Evolutionary conservation across 2,329 filamentous ascomycete genomes (phyloP).

Genomic region (Hypoxylon sp.): DNA sequence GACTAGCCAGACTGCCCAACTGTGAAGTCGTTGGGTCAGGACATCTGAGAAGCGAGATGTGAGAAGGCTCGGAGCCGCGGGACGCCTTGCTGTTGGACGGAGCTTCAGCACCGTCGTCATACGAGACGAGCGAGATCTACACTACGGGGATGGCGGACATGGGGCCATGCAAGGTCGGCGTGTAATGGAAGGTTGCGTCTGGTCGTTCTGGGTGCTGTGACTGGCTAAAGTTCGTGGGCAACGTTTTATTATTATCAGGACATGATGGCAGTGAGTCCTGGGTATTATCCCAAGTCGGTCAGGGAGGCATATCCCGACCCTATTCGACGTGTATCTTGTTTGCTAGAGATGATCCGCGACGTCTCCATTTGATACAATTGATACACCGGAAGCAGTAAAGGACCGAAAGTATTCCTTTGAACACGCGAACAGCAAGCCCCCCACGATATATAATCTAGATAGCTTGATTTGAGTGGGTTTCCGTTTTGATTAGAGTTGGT

Average conservation of each 20-base stretch:
- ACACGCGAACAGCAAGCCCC: slow-evolving; percentile 11
- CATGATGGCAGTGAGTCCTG: slow-evolving; percentile 19
- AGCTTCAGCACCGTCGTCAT: slow-evolving; percentile 37
- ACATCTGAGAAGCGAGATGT: slow-evolving; percentile 10
- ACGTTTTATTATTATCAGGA: slow-evolving; percentile 38
- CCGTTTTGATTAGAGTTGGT: slow-evolving; percentile 43
- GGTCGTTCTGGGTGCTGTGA: slow-evolving; percentile 31
- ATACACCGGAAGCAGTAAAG: slow-evolving; percentile 17
- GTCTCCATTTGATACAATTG: slow-evolving; percentile 8
- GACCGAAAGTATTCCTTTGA: slow-evolving; percentile 15
- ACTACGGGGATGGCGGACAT: slow-evolving; percentile 35
- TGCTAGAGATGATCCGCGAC: slow-evolving; percentile 17
- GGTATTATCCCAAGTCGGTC: slow-evolving; percentile 18
- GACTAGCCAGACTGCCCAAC: slow-evolving; percentile 33
- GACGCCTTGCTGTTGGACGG: slow-evolving; percentile 37
- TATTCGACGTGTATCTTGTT: slow-evolving; percentile 4
- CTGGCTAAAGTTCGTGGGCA: slow-evolving; percentile 32
- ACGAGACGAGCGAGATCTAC: slow-evolving; percentile 42
- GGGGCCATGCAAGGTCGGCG: slow-evolving; percentile 44
- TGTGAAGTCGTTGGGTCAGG: slow-evolving; percentile 30
- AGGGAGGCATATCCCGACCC: slow-evolving; percentile 1
- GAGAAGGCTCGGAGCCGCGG: slow-evolving; percentile 30
- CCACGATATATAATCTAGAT: slow-evolving; percentile 36
- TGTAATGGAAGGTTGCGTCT: slow-evolving; percentile 45
- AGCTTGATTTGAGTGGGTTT: slow-evolving; percentile 44